These are phyloP conservation scores for Castanea crenata DNA, from an alignment of 306 rosid genomes.

Conservation along the genomic window DNA sequence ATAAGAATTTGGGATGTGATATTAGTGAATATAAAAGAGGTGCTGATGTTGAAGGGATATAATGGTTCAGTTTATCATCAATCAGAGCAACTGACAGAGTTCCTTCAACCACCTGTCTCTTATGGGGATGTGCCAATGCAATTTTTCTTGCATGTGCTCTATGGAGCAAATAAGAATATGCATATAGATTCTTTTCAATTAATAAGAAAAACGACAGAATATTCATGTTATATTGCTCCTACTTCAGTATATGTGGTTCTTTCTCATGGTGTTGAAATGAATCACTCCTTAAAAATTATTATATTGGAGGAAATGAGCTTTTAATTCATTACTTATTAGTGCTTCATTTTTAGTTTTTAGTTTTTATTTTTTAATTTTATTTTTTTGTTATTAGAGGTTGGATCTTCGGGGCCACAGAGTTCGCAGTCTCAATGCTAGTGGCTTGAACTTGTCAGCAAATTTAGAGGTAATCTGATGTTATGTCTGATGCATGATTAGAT, in stretches of 20 bases:
- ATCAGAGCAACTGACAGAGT: not conserved
- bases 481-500: not conserved
- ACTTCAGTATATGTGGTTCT: not conserved
- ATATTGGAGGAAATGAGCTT: not conserved
- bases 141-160: constrained; percentile 15
- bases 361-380: too few species aligned
- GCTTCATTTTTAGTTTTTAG: not conserved
- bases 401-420: constrained; percentile 98
- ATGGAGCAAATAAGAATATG: not conserved
- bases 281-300: not conserved
- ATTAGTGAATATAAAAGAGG: not conserved
- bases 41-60: not conserved
- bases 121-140: not conserved
- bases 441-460: constrained; percentile 88
- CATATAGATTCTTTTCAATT: too few species aligned
- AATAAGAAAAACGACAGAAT: not conserved
- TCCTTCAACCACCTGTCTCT: constrained; percentile 7
- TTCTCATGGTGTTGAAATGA: not conserved
- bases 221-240: not conserved
- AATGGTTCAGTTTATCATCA: not conserved
- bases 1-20: not conserved
- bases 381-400: constrained; percentile 57
- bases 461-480: constrained; percentile 70
- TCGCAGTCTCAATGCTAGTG: constrained; percentile 83
- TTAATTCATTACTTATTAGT: constrained; percentile 24